These are phyloP conservation scores for Populus nigra DNA, from an alignment of 345 rosid genomes.

Conservation along the genomic window DNA sequence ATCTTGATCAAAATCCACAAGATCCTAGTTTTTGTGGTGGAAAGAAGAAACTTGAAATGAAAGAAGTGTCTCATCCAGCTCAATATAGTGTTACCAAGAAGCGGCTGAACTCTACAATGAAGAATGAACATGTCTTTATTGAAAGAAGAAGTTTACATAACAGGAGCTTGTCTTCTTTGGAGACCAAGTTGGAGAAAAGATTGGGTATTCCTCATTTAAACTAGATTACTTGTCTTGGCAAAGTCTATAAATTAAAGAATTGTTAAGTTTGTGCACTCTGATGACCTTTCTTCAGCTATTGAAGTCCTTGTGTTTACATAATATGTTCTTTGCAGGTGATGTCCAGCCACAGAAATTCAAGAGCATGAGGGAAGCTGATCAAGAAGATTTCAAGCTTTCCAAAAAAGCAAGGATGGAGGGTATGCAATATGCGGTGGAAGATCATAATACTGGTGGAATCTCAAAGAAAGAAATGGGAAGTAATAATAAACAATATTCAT, in stretches of 20 bases:
- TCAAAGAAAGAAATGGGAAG: constrained; percentile 2
- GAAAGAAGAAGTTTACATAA: constrained; percentile 39
- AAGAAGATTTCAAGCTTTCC: neutral
- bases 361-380: neutral
- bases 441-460: neutral
- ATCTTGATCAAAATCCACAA: constrained; percentile 22
- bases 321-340: constrained; percentile 15
- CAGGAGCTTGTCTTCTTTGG: constrained; percentile 34
- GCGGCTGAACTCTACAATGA: constrained; percentile 42
- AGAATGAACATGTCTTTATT: constrained; percentile 30
- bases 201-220: neutral
- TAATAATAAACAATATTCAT: neutral
- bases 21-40: constrained; percentile 26
- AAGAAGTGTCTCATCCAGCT: constrained; percentile 37
- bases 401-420: constrained; percentile 7
- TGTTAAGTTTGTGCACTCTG: neutral
- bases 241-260: neutral
- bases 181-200: constrained; percentile 32
- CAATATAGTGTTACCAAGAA: constrained; percentile 36
- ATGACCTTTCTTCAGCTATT: constrained; percentile 7
- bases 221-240: neutral
- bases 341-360: neutral
- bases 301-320: neutral
- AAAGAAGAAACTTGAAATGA: constrained; percentile 51
- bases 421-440: neutral